Base-by-base conservation (phyloP, 2,329 filamentous ascomycete genomes). In the Diplodia seriata region DNA sequence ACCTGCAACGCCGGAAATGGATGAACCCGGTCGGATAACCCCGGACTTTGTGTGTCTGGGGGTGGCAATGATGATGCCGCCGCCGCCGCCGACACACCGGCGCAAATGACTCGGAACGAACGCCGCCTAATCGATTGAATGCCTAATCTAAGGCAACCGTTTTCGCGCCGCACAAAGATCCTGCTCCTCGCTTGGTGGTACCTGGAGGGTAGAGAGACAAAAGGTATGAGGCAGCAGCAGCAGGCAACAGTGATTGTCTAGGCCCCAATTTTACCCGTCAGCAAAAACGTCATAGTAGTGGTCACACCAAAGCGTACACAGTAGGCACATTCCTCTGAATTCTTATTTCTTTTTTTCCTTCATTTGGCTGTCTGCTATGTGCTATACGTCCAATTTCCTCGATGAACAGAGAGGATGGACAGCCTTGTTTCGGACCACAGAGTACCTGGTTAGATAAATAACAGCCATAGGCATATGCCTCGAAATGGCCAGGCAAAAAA, bases 341-440 rank as follows among this genome's bases (percentile, higher is more conserved):
- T 40, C 23, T 56, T 36, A 56, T 56, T 56, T 38, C 15, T 20
- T 56, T n/a, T 55, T 55, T 55, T 33, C 11, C 9, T 18, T 55
- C 31, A n/a, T 55, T 55, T 33, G 15, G 26, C 31, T 23, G 26
- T n/a, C 43, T 47, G 18, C 14, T 47, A 47, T n/a, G 43, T n/a
- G 43, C 43, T 47, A 9, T 20, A 20, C 20, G 20, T 53, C 20
- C 26, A n/a, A 14, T 53, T 8, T 53, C 50, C 50, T 53, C 20
- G 8, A 29, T 29, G 23, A 53, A 53, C 11, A 53, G 50, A 53
- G 50, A 53, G 20, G 23, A 53, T 53, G 20, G 23, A 26, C 49
- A 20, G 50, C 50, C 50, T 14, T 53, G 20, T 53, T 15, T 3
- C 50, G 8, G 43, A 20, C 43, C 43, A 47, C n/a, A 20, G 43